phyloP scores from a whole-genome alignment of 305 asterid species.

The Solanum hybrid region DNA sequence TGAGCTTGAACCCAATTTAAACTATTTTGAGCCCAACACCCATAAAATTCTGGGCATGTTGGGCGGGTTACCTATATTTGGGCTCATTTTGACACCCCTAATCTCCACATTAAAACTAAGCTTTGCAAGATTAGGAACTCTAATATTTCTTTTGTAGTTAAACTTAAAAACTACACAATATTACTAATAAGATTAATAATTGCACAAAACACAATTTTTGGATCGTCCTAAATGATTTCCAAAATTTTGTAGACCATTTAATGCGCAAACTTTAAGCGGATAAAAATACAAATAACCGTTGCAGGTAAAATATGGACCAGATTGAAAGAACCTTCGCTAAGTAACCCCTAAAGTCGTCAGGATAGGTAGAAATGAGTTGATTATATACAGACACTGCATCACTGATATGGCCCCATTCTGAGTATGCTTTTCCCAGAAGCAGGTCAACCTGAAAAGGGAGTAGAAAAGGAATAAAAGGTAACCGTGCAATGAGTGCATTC shows the following conservation, averaged over 20 bases:
- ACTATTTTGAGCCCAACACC: background rate
- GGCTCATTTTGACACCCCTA: background rate
- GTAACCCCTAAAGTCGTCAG: slow-evolving; percentile 92
- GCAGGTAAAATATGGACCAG: slow-evolving; percentile 3
- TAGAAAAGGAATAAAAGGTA: background rate
- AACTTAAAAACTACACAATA: background rate
- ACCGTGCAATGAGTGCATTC: background rate
- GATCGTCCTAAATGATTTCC: background rate
- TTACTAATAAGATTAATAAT: background rate
- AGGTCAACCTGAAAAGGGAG: slow-evolving; percentile 52
- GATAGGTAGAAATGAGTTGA: slow-evolving; percentile 68
- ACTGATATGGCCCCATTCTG: slow-evolving; percentile 90
- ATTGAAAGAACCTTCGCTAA: slow-evolving; percentile 66
- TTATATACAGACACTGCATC: slow-evolving; percentile 84
- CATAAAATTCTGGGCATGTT: background rate
- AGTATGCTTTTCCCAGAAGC: slow-evolving; percentile 88
- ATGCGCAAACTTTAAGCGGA: background rate
- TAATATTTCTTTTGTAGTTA: background rate
- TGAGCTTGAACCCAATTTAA: background rate
- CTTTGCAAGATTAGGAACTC: background rate
- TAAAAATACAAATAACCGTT: background rate
- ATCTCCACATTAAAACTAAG: background rate
- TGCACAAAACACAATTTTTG: background rate
- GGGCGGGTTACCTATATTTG: background rate
- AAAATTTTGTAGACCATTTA: background rate